phyloP scores from a whole-genome alignment of 1,284 basidiomycete species.

The Apiotrichum porosum region DNA sequence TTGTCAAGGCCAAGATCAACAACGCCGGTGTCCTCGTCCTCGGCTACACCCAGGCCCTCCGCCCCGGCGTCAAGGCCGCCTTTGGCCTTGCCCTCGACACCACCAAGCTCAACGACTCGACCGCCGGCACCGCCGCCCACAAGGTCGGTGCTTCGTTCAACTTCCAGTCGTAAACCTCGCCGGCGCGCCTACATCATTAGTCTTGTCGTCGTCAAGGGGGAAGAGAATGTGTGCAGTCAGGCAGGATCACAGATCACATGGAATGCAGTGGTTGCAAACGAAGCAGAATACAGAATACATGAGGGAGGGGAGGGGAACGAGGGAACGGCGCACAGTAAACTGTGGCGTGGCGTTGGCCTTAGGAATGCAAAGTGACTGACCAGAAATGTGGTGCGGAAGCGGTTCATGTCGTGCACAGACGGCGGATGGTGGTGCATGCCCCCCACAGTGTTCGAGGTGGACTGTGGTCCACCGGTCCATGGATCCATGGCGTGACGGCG shows the following conservation, averaged over 20 bases:
- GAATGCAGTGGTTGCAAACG: constrained; percentile 17
- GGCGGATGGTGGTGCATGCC: too few relatives aligned
- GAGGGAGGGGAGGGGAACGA: neutral
- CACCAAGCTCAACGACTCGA: constrained; percentile 69
- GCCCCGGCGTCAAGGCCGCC: constrained; percentile 90
- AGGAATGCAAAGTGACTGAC: too few relatives aligned
- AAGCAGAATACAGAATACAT: neutral
- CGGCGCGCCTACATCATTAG: neutral
- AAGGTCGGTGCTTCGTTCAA: constrained; percentile 55
- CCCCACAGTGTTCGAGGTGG: too few relatives aligned
- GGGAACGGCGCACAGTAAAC: too few relatives aligned
- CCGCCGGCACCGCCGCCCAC: constrained; percentile 53
- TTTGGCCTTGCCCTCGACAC: constrained; percentile 92
- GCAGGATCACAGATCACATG: constrained; percentile 4
- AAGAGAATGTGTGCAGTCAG: too few relatives aligned
- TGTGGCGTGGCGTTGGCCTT: too few relatives aligned
- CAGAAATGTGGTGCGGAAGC: too few relatives aligned
- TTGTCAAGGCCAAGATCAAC: constrained; percentile 99
- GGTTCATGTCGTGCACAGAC: too few relatives aligned
- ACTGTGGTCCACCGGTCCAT: too few relatives aligned
- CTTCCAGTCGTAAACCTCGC: constrained; percentile 51
- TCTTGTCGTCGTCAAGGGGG: neutral
- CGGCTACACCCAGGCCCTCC: constrained; percentile 84
- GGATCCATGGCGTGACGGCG: too few relatives aligned
- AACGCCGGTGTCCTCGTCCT: constrained; percentile 85